Evolutionary conservation across 73 alveolate species (phyloP).

Genomic region (Paramecium pentaurelia): DNA sequence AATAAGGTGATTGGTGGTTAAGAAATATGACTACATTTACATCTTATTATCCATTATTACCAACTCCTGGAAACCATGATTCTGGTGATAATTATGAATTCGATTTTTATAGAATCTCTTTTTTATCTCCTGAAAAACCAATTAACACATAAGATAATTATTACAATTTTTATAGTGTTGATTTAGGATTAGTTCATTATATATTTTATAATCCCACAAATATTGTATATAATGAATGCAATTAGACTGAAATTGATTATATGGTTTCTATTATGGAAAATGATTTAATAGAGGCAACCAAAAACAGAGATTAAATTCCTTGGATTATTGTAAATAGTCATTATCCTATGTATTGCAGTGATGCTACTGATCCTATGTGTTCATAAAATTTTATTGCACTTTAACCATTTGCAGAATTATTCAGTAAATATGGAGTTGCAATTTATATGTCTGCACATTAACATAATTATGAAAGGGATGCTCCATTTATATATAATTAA

Average conservation of each 20-base stretch:
- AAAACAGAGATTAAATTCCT: constrained; percentile 4
- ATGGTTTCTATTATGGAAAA: background rate
- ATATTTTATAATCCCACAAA: background rate
- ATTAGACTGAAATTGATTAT: background rate
- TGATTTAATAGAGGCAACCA: background rate
- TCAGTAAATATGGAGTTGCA: background rate
- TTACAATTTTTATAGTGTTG: constrained; percentile 24
- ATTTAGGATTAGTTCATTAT: constrained; percentile 40
- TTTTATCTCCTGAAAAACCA: background rate
- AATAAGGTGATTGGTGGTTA: background rate
- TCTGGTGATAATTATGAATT: constrained; percentile 6
- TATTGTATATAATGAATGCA: background rate
- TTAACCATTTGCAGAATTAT: background rate
- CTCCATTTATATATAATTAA: constrained; percentile 16
- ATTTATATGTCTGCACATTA: constrained; percentile 33
- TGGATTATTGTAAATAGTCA: constrained; percentile 37
- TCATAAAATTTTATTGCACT: background rate
- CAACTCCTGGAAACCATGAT: constrained; percentile 42
- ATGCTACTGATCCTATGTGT: constrained; percentile 7
- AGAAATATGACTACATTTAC: constrained; percentile 28
- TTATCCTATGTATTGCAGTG: constrained; percentile 54
- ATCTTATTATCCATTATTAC: background rate
- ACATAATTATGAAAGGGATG: constrained; percentile 43
- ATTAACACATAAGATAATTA: background rate
- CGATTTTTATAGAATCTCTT: background rate